Conservation (phyloP, 441 rosid genomes). For the Macaranga tanarius region DNA sequence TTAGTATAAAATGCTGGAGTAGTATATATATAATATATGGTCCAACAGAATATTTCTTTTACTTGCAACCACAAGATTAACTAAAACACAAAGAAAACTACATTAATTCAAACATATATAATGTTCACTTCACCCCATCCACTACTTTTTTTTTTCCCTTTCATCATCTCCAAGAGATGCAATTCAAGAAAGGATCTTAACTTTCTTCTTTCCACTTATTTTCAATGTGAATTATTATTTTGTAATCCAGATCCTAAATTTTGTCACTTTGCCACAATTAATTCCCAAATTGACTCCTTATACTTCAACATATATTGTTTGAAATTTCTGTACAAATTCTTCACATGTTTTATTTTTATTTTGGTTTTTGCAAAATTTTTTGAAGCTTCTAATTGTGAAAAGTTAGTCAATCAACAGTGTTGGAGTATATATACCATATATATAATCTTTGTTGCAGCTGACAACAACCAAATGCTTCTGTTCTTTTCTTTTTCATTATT, state of each 20-base stretch:
- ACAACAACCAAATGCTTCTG: too few species aligned
- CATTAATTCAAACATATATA: neutral
- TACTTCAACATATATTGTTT: neutral
- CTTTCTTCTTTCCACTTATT: neutral
- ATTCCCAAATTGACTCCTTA: neutral
- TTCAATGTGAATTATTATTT: neutral
- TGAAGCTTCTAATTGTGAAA: too few species aligned
- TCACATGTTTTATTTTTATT: too few species aligned
- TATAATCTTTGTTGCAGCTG: too few species aligned
- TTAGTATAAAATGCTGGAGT: neutral
- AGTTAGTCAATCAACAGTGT: too few species aligned
- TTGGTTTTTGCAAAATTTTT: too few species aligned
- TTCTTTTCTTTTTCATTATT: neutral
- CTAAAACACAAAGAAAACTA: neutral
- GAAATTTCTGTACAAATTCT: too few species aligned
- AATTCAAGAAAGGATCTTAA: constrained; percentile 8
- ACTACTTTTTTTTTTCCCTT: constrained; percentile 14
- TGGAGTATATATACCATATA: too few species aligned
- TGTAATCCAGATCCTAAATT: neutral
- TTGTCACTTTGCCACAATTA: neutral
- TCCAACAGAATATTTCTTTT: constrained; percentile 11
- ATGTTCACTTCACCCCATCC: constrained; percentile 14
- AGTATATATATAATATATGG: neutral
- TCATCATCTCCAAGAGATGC: constrained; percentile 14
- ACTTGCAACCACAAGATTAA: neutral